Base-by-base conservation (phyloP, 768 basidiomycete genomes). In the Termitomyces eurrhizus region DNA sequence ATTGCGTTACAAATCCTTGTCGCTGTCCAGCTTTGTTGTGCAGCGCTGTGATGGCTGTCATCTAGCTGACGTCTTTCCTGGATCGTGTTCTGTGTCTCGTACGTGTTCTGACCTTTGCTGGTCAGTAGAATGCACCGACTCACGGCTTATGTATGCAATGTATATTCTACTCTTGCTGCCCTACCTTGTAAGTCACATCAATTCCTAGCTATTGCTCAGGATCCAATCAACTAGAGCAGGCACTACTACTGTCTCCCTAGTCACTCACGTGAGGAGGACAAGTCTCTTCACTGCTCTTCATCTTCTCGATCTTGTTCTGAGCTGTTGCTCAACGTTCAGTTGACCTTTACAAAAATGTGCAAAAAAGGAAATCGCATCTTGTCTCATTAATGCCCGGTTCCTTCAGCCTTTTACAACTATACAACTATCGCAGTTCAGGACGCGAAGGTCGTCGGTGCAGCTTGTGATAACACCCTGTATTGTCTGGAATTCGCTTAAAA, bases 1-100 rank as follows among this genome's bases (percentile, higher is more conserved):
- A 21, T 21, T 37, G 70, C 61, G 48, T 63, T 76, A 8, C 71
- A 75, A 52, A 45, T 74, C 16, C 52, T 69, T 9, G 75, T 75
- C 35, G 66, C 67, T 5, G 33, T 64, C 24, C 72, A 8, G 74
- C 74, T 11, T 60, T 67, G 56, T 74, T 32, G 70, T 65, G 29
- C 66, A 68, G 41, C 57, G 48, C 4, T 60, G 64, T 3, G 59
- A 57, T 16, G 62, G 70, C 42, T 66, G 76, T 24, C 70, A 73
- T 61, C 62, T 60, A 74, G 70, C 62, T 77, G 76, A 56, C 72
- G 72, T 60, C 52, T 72, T 26, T 42, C 73, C 2, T 78, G 75
- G 75, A 71, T 73, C 18, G 62, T 74, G 11, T 75, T 70, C 45
- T 72, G 74, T 35, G 35, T 72, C 36, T 75, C 75, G 11, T 76